These are phyloP conservation scores for Tetragonia tetragonoides DNA, from an alignment of 148 eudicot genomes.

Conservation along the genomic window DNA sequence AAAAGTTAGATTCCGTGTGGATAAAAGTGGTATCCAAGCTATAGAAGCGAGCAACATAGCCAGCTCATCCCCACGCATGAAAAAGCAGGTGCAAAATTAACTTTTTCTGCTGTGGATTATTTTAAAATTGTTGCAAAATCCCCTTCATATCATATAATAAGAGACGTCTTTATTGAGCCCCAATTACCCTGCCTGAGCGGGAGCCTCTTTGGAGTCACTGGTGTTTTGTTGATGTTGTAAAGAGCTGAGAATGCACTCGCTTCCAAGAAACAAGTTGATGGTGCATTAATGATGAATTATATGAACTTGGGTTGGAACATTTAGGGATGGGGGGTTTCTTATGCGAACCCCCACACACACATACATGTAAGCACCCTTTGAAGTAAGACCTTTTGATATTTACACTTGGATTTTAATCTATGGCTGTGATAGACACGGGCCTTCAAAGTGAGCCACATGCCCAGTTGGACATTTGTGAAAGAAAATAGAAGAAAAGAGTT, in stretches of 20 bases:
- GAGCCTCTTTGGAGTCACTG: no score
- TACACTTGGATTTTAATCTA: no score
- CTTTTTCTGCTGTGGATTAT: constrained; percentile 5
- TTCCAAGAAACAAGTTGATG: no score
- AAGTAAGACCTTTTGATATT: no score
- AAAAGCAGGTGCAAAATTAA: constrained; percentile 45
- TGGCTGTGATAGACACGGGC: no score
- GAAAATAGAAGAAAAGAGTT: no score
- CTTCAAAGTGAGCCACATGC: no score
- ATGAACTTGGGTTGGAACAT: not conserved
- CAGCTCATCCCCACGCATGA: constrained; percentile 32
- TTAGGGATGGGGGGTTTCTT: not conserved
- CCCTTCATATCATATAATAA: not conserved
- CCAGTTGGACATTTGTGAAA: no score
- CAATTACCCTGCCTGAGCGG: no score
- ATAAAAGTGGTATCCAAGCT: constrained; percentile 46
- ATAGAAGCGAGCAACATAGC: constrained; percentile 28
- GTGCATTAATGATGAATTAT: not conserved
- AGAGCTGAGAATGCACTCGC: not conserved
- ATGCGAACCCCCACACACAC: not conserved
- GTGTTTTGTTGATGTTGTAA: no score
- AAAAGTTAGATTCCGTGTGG: constrained; percentile 70
- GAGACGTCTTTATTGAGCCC: no score
- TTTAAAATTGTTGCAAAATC: not conserved
- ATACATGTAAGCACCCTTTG: no score